Conservation (phyloP, 2,329 filamentous ascomycete genomes). For the Colletotrichum sp. region DNA sequence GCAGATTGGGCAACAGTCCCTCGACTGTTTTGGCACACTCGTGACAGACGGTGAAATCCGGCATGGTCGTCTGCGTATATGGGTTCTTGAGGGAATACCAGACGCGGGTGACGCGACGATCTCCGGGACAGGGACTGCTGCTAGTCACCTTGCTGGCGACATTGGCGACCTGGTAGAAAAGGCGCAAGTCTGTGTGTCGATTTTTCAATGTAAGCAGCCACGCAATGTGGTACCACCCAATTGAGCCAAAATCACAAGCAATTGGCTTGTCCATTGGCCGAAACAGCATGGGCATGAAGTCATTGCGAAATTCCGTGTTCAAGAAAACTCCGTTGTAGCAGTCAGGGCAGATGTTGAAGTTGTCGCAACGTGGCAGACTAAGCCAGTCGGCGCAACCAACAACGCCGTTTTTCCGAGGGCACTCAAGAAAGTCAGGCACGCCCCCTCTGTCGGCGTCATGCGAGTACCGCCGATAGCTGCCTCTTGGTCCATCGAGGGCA, state of each 20-base stretch:
- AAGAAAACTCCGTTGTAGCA: conserved; percentile 77
- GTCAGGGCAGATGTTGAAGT: conserved; percentile 81
- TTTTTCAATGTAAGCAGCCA: conserved; percentile 82
- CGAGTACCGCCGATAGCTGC: conserved; percentile 58
- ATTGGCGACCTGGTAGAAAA: conserved; percentile 73
- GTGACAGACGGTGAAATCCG: conserved; percentile 77
- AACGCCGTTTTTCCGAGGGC: conserved; percentile 68
- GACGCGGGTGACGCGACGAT: conserved; percentile 57
- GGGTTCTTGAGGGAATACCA: conserved; percentile 83
- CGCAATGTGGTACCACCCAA: conserved; percentile 82
- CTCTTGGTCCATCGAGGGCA: conserved; percentile 43
- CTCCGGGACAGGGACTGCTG: conserved; percentile 62
- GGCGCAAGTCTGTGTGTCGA: conserved; percentile 65
- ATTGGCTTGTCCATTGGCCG: conserved; percentile 63
- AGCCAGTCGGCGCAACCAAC: conserved; percentile 79
- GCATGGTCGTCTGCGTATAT: conserved; percentile 65
- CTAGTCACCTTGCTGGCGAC: conserved; percentile 51
- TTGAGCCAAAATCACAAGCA: conserved; percentile 79
- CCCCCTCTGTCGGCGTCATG: conserved; percentile 53
- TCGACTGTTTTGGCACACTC: conserved; percentile 77
- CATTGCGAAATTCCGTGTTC: conserved; percentile 68
- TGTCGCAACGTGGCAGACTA: conserved; percentile 71
- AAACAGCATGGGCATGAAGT: conserved; percentile 67
- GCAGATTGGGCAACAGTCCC: conserved; percentile 74
- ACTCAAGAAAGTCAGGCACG: conserved; percentile 64